A percentile compares a stretch with the other conserved stretches of the same genome.
Evolutionary conservation across 495 filamentous ascomycete species (phyloP).

Genomic region (Amorphotheca resinae): DNA sequence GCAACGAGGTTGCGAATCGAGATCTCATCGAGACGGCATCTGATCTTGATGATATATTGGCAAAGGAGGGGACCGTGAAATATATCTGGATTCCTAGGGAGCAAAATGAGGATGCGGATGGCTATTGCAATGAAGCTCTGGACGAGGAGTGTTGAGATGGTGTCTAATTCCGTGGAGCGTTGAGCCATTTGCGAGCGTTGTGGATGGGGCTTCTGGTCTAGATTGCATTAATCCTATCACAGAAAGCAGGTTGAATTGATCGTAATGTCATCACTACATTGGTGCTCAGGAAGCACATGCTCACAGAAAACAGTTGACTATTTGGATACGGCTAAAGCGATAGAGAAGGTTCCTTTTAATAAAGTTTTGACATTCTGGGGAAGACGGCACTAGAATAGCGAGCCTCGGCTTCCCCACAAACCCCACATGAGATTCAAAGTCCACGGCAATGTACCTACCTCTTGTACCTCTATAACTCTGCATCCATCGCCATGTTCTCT

Average conservation of each 20-base stretch:
- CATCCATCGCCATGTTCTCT: not conserved
- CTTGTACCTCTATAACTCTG: not conserved
- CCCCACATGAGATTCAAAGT: not conserved
- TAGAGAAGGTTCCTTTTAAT: too few relatives aligned
- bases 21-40: constrained; percentile 26
- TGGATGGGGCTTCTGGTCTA: too few relatives aligned
- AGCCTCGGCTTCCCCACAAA: not conserved
- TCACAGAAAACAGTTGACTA: too few relatives aligned
- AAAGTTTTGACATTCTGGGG: too few relatives aligned
- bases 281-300: too few relatives aligned
- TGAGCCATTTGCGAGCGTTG: too few relatives aligned
- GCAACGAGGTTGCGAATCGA: constrained; percentile 21
- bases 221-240: too few relatives aligned
- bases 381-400: too few relatives aligned
- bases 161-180: not conserved
- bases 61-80: constrained; percentile 19
- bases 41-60: constrained; percentile 20
- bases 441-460: not conserved
- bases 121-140: constrained; percentile 13
- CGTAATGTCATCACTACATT: too few relatives aligned
- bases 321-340: too few relatives aligned
- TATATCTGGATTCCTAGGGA: constrained; percentile 20
- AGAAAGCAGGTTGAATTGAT: too few relatives aligned
- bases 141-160: constrained; percentile 4
- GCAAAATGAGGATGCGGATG: constrained; percentile 19